Evolutionary conservation across 2,329 filamentous ascomycete genomes (phyloP).

Genomic region (Botrytis cinerea): DNA sequence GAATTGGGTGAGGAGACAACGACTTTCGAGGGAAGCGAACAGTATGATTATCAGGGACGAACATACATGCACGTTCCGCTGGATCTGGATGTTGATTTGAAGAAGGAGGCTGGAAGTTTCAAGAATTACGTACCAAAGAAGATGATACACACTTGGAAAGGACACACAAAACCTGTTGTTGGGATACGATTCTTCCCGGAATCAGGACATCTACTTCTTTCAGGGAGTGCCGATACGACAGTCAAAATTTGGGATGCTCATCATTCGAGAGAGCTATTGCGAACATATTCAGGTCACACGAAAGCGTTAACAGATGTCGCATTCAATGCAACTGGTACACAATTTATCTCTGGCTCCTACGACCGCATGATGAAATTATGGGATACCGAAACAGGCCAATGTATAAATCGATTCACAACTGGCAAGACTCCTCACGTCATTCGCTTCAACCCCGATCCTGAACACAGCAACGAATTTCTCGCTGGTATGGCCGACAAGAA

Average conservation of each 20-base stretch:
- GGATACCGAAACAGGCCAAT: slow-evolving; percentile 94
- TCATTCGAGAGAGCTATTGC: slow-evolving; percentile 82
- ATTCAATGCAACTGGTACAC: slow-evolving; percentile 79
- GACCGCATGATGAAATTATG: slow-evolving; percentile 97
- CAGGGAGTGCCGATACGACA: slow-evolving; percentile 85
- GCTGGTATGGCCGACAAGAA: slow-evolving; percentile 99
- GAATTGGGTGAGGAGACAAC: slow-evolving; percentile 73
- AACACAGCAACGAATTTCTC: slow-evolving; percentile 83
- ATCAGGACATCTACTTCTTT: slow-evolving; percentile 85
- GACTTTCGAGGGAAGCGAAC: slow-evolving; percentile 78
- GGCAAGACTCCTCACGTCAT: slow-evolving; percentile 95
- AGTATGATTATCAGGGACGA: slow-evolving; percentile 91
- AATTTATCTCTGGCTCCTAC: slow-evolving; percentile 89
- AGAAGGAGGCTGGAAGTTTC: slow-evolving; percentile 74
- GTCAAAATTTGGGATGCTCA: slow-evolving; percentile 96
- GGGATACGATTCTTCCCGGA: slow-evolving; percentile 85
- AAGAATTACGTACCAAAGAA: slow-evolving; percentile 97
- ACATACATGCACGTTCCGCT: slow-evolving; percentile 98
- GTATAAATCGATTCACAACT: slow-evolving; percentile 83
- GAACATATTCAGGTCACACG: slow-evolving; percentile 86
- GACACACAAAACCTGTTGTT: slow-evolving; percentile 81
- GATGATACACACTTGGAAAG: slow-evolving; percentile 85
- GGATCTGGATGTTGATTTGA: slow-evolving; percentile 82
- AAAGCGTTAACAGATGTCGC: slow-evolving; percentile 89
- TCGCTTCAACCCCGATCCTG: slow-evolving; percentile 81